phyloP scores from a whole-genome alignment of 139 green algal species.

The Chlorella sp. region DNA sequence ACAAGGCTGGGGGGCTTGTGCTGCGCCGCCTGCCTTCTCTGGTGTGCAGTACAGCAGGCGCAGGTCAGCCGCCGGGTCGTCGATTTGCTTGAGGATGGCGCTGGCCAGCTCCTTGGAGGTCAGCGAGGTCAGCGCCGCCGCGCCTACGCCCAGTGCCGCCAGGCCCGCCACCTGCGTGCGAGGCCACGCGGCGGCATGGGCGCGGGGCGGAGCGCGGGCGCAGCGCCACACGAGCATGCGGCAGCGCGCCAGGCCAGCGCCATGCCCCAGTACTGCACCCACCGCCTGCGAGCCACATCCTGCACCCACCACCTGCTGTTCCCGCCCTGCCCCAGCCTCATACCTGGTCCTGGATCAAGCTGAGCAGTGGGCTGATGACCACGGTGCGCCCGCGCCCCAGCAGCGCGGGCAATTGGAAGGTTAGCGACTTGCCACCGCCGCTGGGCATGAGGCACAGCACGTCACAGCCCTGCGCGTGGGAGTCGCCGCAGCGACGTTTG shows the following conservation, averaged over 20 bases:
- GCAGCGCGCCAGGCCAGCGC: too few relatives aligned
- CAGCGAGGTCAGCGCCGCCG: conserved; percentile 55
- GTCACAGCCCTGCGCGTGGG: conserved; percentile 65
- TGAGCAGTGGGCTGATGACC: conserved; percentile 69
- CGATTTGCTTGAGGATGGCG: conserved; percentile 33
- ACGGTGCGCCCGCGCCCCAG: conserved; percentile 53
- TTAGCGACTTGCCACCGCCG: conserved; percentile 58
- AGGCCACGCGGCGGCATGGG: too few relatives aligned
- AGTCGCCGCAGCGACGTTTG: too few relatives aligned
- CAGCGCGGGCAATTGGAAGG: conserved; percentile 81
- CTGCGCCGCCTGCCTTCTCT: too few relatives aligned
- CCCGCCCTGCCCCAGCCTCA: not conserved
- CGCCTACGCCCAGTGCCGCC: conserved; percentile 36
- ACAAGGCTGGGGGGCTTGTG: too few relatives aligned
- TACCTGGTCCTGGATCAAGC: conserved; percentile 77
- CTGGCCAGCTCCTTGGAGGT: conserved; percentile 62
- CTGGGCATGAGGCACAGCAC: conserved; percentile 76
- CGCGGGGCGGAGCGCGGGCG: too few relatives aligned
- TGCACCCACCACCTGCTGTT: too few relatives aligned
- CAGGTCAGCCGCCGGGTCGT: conserved; percentile 11
- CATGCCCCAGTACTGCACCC: too few relatives aligned
- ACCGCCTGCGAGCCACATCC: too few relatives aligned
- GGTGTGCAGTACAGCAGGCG: conserved; percentile 50
- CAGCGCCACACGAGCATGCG: too few relatives aligned
- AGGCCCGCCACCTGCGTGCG: conserved; percentile 52